phyloP scores from a whole-genome alignment of 257 asterid genomes.

The Solanum piurae region DNA sequence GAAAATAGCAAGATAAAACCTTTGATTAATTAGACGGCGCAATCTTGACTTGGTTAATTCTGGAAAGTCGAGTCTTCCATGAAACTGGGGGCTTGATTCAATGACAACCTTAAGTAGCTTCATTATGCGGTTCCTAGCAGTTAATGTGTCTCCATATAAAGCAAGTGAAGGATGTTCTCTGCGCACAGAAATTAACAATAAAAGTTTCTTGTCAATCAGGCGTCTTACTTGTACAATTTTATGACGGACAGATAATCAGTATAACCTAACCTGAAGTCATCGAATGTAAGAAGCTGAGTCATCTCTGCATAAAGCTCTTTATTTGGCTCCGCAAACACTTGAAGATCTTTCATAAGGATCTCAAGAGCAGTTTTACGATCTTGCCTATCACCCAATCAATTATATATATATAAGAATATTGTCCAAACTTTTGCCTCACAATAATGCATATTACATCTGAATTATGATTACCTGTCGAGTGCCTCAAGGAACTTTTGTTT shows the following conservation, averaged over 20 bases:
- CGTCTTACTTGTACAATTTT: not conserved
- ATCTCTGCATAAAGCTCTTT: constrained; percentile 48
- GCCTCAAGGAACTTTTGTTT: constrained; percentile 81
- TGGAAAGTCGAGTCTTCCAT: constrained; percentile 35
- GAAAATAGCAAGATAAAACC: constrained; percentile 23
- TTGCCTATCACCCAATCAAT: constrained; percentile 25
- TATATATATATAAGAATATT: not conserved
- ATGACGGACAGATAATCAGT: not conserved
- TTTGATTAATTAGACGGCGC: constrained; percentile 65
- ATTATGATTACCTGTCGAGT: constrained; percentile 40
- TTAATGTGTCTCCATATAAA: constrained; percentile 39
- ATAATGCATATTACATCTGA: not conserved
- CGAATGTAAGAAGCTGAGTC: constrained; percentile 47
- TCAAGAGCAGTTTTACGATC: constrained; percentile 41
- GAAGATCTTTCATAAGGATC: constrained; percentile 58
- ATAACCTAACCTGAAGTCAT: constrained; percentile 50
- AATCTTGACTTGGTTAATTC: constrained; percentile 45
- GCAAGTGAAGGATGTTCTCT: constrained; percentile 52
- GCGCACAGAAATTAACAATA: constrained; percentile 4
- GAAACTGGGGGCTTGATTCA: constrained; percentile 54
- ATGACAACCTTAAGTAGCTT: constrained; percentile 32
- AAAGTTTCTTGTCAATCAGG: not conserved
- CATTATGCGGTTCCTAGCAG: constrained; percentile 39
- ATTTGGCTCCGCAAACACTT: constrained; percentile 43
- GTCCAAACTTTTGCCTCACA: not conserved